phyloP scores from a whole-genome alignment of 257 asterid species.

The Solanum bukasovii region DNA sequence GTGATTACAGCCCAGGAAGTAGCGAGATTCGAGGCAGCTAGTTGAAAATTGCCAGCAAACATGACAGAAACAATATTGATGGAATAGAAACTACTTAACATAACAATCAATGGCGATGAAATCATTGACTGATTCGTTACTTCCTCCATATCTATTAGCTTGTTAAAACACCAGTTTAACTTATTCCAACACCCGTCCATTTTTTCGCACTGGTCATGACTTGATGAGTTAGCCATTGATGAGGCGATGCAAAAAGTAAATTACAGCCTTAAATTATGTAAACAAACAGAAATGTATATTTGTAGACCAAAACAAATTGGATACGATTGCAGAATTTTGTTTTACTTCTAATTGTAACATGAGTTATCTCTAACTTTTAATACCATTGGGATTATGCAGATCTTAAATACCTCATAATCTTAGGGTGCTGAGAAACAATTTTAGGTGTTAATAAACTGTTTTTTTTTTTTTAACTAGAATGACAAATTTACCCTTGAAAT shows the following conservation, averaged over 20 bases:
- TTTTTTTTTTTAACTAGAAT: no score
- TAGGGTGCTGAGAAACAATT: not conserved
- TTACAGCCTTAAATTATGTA: no score
- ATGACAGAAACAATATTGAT: constrained; percentile 64
- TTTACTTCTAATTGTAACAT: no score
- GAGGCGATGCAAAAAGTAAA: not conserved
- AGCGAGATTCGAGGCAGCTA: constrained; percentile 9
- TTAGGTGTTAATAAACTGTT: not conserved
- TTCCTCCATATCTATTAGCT: constrained; percentile 45
- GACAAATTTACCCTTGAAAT: not conserved
- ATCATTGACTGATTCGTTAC: constrained; percentile 49
- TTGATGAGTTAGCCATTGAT: not conserved
- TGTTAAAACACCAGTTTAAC: constrained; percentile 16
- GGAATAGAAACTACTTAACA: constrained; percentile 33
- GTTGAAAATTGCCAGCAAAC: constrained; percentile 60
- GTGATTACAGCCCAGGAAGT: no score
- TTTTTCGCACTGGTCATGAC: not conserved
- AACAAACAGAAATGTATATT: no score
- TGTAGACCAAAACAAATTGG: no score
- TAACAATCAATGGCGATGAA: constrained; percentile 50
- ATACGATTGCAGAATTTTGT: no score
- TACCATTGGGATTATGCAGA: no score
- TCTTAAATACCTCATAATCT: not conserved
- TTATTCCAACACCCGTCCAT: not conserved
- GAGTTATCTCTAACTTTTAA: no score